A percentile compares a stretch with the other conserved stretches of the same genome.
phyloP scores from a whole-genome alignment of 768 basidiomycete species.

The Lentinula lateritia region DNA sequence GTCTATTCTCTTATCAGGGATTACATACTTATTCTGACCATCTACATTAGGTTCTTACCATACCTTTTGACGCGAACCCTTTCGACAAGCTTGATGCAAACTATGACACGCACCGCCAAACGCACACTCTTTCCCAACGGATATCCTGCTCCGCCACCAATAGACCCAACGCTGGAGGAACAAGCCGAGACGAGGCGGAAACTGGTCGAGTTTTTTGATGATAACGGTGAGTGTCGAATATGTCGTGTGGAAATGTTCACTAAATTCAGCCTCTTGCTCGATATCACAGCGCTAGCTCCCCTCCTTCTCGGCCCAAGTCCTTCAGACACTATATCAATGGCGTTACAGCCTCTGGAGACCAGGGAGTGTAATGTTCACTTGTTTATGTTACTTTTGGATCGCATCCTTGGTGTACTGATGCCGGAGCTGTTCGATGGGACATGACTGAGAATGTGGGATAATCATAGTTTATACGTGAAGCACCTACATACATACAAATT shows the following conservation, averaged over 20 bases:
- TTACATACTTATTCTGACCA: not conserved
- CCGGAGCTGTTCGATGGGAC: constrained; percentile 56
- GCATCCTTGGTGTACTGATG: constrained; percentile 63
- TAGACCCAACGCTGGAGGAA: constrained; percentile 76
- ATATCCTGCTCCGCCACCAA: constrained; percentile 69
- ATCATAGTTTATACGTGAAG: too few species aligned
- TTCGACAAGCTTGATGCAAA: constrained; percentile 46
- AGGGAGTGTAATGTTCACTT: constrained; percentile 77
- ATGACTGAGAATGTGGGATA: not conserved
- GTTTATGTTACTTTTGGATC: constrained; percentile 66
- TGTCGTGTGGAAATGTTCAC: not conserved
- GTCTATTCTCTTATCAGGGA: constrained; percentile 8
- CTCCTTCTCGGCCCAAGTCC: constrained; percentile 53
- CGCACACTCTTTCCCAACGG: constrained; percentile 84
- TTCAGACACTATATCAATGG: constrained; percentile 39
- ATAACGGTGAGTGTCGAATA: constrained; percentile 24
- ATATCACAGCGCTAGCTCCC: constrained; percentile 31
- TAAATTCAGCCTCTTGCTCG: too few species aligned
- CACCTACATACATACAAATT: too few species aligned
- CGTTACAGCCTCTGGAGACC: constrained; percentile 58
- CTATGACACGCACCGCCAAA: constrained; percentile 51
- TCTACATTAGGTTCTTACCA: constrained; percentile 51
- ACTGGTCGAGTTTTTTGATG: constrained; percentile 29
- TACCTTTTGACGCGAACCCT: constrained; percentile 56
- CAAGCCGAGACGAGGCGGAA: constrained; percentile 51